These are phyloP conservation scores for Pezicula rhizophila DNA, from an alignment of 2,329 filamentous ascomycete species.

Conservation along the genomic window DNA sequence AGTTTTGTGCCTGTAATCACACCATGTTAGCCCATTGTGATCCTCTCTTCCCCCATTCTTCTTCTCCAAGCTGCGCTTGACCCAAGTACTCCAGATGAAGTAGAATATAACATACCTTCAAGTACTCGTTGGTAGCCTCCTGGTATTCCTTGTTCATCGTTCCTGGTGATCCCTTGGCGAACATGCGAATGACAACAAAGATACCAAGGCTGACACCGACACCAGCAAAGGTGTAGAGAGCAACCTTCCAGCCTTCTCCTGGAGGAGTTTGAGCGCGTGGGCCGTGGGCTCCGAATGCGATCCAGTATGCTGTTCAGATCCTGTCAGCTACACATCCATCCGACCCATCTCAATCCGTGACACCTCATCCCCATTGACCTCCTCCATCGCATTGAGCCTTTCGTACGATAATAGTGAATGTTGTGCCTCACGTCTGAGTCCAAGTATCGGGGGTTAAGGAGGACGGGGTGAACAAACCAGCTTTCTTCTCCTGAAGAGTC, in stretches of 20 bases:
- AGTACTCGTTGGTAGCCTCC: constrained; percentile 88
- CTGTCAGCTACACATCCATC: constrained; percentile 10
- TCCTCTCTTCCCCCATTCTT: not conserved
- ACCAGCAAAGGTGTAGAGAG: constrained; percentile 65
- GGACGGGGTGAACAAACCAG: constrained; percentile 58
- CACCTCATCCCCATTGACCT: too few relatives aligned
- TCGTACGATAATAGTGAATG: not conserved
- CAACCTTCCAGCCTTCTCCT: constrained; percentile 76
- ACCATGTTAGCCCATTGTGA: constrained; percentile 7
- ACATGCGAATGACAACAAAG: constrained; percentile 66
- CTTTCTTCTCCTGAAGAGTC: constrained; percentile 97
- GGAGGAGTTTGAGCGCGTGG: constrained; percentile 79
- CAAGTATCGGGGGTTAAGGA: not conserved
- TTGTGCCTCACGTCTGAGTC: not conserved
- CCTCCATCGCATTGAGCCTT: not conserved
- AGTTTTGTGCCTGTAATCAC: constrained; percentile 62
- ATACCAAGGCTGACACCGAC: constrained; percentile 60
- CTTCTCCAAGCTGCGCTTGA: not conserved
- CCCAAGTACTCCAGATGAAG: not conserved
- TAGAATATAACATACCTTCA: constrained; percentile 60
- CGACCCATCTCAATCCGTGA: not conserved
- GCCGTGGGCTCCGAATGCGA: constrained; percentile 94
- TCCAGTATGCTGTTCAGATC: constrained; percentile 84
- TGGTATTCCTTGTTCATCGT: constrained; percentile 98
- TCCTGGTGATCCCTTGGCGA: constrained; percentile 66